Conservation (phyloP, 163 green algal species). For the Prototheca stagnorum region DNA sequence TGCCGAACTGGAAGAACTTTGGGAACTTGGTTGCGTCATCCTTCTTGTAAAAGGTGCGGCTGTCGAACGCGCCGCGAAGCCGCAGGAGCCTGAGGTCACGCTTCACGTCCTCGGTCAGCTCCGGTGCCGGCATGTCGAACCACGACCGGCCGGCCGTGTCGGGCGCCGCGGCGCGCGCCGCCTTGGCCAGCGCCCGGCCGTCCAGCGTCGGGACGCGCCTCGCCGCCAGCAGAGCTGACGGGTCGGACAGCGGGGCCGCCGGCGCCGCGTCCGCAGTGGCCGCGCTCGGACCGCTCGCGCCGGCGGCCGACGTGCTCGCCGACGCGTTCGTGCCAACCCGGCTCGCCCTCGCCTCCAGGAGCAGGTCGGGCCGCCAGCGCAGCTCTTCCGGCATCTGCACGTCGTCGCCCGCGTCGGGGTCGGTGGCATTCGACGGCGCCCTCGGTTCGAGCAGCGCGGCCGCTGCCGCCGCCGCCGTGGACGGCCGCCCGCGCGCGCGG, state of each 20-base stretch:
- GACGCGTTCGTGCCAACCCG: too few species aligned
- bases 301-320: too few species aligned
- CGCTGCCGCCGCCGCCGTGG: neutral
- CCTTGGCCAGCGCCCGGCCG: neutral
- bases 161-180: neutral
- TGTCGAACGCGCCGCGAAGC: conserved; percentile 32
- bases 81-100: conserved; percentile 35
- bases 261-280: too few species aligned
- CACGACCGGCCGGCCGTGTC: conserved; percentile 28
- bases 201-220: neutral
- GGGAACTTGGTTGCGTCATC: conserved; percentile 54
- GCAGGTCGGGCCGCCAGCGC: too few species aligned
- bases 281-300: too few species aligned
- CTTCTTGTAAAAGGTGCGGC: conserved; percentile 49
- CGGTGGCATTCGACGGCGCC: too few species aligned
- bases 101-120: conserved; percentile 39
- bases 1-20: conserved; percentile 62
- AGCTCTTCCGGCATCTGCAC: neutral
- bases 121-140: conserved; percentile 30
- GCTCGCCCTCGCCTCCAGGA: too few species aligned
- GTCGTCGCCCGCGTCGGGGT: neutral
- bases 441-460: too few species aligned
- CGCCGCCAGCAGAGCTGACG: neutral
- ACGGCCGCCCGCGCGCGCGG: too few species aligned
- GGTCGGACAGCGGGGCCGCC: too few species aligned